These are phyloP conservation scores for Tulasnella sp. DNA, from an alignment of 768 basidiomycete species.

Conservation along the genomic window DNA sequence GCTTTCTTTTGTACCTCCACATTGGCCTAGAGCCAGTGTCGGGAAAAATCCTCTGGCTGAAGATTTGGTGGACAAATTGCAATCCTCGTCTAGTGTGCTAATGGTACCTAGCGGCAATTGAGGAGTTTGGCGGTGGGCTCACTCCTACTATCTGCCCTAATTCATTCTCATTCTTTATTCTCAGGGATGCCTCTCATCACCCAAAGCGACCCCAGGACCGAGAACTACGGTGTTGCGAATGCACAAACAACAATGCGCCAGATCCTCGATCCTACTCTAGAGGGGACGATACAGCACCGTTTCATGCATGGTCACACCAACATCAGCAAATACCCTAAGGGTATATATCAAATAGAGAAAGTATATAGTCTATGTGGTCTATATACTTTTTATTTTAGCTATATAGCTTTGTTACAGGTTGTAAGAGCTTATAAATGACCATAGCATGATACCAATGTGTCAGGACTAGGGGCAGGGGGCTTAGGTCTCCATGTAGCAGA, in stretches of 20 bases:
- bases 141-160: not conserved
- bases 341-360: too few species aligned
- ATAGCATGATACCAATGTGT: too few species aligned
- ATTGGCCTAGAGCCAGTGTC: constrained; percentile 11
- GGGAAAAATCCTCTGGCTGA: not conserved
- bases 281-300: constrained; percentile 27
- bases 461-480: too few species aligned
- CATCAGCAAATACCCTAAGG: too few species aligned
- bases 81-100: not conserved
- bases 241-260: constrained; percentile 32
- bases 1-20: constrained; percentile 27
- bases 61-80: not conserved
- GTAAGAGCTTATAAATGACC: too few species aligned
- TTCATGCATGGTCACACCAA: constrained; percentile 31
- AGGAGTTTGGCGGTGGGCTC: not conserved
- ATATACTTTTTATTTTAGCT: too few species aligned
- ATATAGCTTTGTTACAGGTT: too few species aligned
- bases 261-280: constrained; percentile 29
- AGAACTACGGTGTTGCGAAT: constrained; percentile 38
- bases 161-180: not conserved
- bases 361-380: too few species aligned
- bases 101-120: not conserved
- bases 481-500: too few species aligned
- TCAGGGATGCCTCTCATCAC: constrained; percentile 29
- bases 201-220: constrained; percentile 34